These are phyloP conservation scores for Aspergillus vadensis DNA, from an alignment of 2,329 filamentous ascomycete genomes.

Conservation along the genomic window DNA sequence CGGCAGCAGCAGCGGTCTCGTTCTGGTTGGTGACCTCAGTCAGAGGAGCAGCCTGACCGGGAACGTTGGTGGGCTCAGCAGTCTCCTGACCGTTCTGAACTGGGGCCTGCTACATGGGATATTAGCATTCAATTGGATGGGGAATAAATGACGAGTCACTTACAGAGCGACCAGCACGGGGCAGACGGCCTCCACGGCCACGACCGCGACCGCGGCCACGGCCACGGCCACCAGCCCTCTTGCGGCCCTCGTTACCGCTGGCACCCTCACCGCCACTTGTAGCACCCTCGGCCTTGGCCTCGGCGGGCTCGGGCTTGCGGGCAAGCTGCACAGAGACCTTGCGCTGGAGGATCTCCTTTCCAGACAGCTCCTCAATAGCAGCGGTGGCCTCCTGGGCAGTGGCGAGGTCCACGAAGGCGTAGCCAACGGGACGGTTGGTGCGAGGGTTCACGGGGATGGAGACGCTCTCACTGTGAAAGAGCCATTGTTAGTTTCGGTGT, in stretches of 20 bases:
- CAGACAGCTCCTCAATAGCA: constrained; percentile 92
- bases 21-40: constrained; percentile 25
- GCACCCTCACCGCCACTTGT: constrained; percentile 72
- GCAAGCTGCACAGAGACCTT: constrained; percentile 99
- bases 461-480: constrained; percentile 77
- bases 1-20: constrained; percentile 44
- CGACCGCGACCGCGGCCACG: constrained; percentile 67
- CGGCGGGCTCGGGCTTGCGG: constrained; percentile 88
- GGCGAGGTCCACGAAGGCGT: constrained; percentile 97
- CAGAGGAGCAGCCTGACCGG: constrained; percentile 24
- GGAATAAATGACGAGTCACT: constrained; percentile 28
- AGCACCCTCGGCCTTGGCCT: constrained; percentile 71
- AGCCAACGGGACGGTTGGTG: constrained; percentile 96
- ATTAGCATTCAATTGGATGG: constrained; percentile 6
- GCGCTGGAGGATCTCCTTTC: constrained; percentile 95
- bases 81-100: constrained; percentile 29
- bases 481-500: constrained; percentile 37
- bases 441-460: constrained; percentile 99
- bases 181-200: constrained; percentile 68
- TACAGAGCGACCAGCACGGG: constrained; percentile 62
- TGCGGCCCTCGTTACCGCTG: constrained; percentile 66
- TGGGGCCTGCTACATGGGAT: constrained; percentile 19
- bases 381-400: constrained; percentile 93
- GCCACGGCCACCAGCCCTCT: constrained; percentile 63
- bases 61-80: constrained; percentile 24